Conservation (phyloP, 2,329 filamentous ascomycete species). For the Fusarium chlamydosporum region DNA sequence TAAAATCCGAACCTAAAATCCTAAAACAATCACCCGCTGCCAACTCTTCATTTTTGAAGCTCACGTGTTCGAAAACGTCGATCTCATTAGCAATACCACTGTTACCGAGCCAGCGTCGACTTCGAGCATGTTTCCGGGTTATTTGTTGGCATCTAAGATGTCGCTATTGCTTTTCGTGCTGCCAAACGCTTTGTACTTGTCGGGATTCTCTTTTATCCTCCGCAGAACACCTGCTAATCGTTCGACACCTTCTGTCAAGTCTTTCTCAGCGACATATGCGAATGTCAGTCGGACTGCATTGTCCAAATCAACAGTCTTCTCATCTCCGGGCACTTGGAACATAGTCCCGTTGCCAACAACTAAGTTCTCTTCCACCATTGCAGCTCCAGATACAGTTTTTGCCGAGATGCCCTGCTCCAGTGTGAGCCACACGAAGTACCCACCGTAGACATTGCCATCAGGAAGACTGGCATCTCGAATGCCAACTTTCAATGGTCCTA, state of each 20-base stretch:
- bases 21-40: background rate
- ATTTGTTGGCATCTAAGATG: conserved; percentile 49
- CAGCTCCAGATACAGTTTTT: conserved; percentile 69
- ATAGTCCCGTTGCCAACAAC: conserved; percentile 76
- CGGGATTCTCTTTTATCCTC: conserved; percentile 52
- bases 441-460: conserved; percentile 72
- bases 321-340: conserved; percentile 76
- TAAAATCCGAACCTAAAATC: background rate
- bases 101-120: background rate
- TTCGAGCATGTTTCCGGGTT: conserved; percentile 12
- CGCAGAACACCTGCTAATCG: conserved; percentile 68
- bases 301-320: conserved; percentile 68
- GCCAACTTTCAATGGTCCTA: conserved; percentile 73
- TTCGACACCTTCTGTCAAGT: conserved; percentile 76
- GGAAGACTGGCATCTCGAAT: conserved; percentile 57
- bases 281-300: conserved; percentile 76
- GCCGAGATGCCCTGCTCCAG: conserved; percentile 68
- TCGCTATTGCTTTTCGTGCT: conserved; percentile 31
- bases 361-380: conserved; percentile 74
- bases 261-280: conserved; percentile 77
- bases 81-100: background rate
- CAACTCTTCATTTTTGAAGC: background rate
- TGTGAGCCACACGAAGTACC: conserved; percentile 88
- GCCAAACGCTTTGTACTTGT: conserved; percentile 46
- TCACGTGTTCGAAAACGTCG: background rate